Evolutionary conservation across 2,329 filamentous ascomycete genomes (phyloP), one percentile per base, ranked within the genome.

Genomic region (Malbranchea zuffiana): DNA sequence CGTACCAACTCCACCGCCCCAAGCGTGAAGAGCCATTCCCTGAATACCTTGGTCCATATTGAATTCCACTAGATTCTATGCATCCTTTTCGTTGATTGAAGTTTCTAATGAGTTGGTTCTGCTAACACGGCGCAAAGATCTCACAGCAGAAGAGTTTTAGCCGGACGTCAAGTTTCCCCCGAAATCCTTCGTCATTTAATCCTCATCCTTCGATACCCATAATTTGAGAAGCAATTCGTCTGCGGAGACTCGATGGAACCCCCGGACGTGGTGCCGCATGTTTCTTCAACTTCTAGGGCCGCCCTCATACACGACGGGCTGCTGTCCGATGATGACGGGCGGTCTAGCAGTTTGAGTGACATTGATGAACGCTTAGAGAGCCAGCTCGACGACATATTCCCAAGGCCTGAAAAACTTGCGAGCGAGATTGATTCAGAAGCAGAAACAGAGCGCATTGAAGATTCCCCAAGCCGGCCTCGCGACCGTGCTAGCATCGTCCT

Each of bases 341-440:
- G 82, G 36, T 95, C 87, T 25, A 96, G 88, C 60, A 90, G 86
- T 52, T 70, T 96, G 50, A 95, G 85, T 64, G 88, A 95, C 51
- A 82, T 93, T 39, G 86, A 87, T 53, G 83, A 93, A 51, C 78
- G 83, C 44, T 72, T 68, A 28, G 76, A 82, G 45, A 80, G 72
- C 32, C 62, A 62, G 3, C 62, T 62, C 8, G 65, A 80, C 36
- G 72, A 72, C 43, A 69, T 60, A 51, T 60, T 56, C 40, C 62
- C 53, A 37, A 60, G 47, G 48, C 68, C 68, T 6, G 67, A 71
- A 47, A 74, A 66, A 48, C 65, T 72, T 44, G 67, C 74, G 41
- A 75, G 76, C 20, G 74, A 78, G 35, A 70, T 72, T 38, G 78
- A 82, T 50, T 80, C 87, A 3, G 88, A 96, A 61, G 88, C 88